Conservation (phyloP, 2,329 filamentous ascomycete genomes). For the Albophoma yamanashiensis region DNA sequence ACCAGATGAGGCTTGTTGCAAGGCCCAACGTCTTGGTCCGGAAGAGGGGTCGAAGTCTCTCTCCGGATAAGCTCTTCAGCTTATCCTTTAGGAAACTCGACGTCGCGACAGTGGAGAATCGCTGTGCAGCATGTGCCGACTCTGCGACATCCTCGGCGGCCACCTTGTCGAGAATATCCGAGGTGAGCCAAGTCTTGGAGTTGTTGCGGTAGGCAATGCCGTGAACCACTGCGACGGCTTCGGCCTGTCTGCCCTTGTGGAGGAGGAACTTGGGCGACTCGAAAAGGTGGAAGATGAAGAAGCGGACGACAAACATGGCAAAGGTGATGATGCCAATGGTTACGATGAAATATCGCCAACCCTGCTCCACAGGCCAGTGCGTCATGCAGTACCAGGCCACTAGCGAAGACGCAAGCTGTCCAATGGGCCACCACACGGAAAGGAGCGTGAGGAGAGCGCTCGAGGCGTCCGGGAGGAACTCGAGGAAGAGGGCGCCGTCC, state of each 20-base stretch:
- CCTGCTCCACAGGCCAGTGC: slow-evolving; percentile 55
- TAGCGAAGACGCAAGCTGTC: slow-evolving; percentile 62
- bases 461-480: slow-evolving; percentile 70
- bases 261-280: slow-evolving; percentile 82
- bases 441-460: slow-evolving; percentile 65
- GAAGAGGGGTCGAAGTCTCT: slow-evolving; percentile 58
- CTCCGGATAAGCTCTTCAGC: slow-evolving; percentile 54
- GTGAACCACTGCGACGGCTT: slow-evolving; percentile 72
- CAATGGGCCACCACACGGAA: slow-evolving; percentile 82
- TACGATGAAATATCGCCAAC: slow-evolving; percentile 66
- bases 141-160: slow-evolving; percentile 29
- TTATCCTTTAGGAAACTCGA: slow-evolving; percentile 42
- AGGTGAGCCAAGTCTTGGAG: slow-evolving; percentile 64
- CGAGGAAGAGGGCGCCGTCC: slow-evolving; percentile 71
- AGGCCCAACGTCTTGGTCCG: slow-evolving; percentile 37
- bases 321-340: slow-evolving; percentile 65
- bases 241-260: slow-evolving; percentile 62
- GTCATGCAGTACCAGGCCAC: slow-evolving; percentile 70
- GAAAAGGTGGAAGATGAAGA: slow-evolving; percentile 70
- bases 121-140: slow-evolving; percentile 8
- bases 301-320: slow-evolving; percentile 66
- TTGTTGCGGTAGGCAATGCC: slow-evolving; percentile 65
- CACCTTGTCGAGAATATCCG: slow-evolving; percentile 52
- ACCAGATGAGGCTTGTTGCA: slow-evolving; percentile 54
- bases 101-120: slow-evolving; percentile 11